Base-by-base conservation (phyloP, 768 basidiomycete species). In the Daedalea quercina region DNA sequence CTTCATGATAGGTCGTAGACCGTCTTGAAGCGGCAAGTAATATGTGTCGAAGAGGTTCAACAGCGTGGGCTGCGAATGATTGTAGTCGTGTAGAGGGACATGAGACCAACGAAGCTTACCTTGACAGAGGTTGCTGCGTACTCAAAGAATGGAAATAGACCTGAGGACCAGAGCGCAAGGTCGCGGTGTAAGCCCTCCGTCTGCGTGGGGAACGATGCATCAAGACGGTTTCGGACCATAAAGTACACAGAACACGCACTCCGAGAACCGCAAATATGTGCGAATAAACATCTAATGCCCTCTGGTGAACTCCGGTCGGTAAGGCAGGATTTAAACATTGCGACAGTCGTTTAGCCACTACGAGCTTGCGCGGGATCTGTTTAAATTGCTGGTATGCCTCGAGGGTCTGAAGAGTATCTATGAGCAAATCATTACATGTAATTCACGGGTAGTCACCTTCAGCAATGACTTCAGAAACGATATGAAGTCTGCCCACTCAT, bases 401-500 rank as follows among this genome's bases (percentile, higher is more conserved):
- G 45, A 97, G 83, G 3, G 94, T 91, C 93, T 48, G 20, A 25
- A 3, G n/a, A 17, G 8, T 26, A 53, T 19, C 20, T n/a, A 15
- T 52, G 50, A 50, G 22, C n/a, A n/a, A n/a, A n/a, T 7, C n/a
- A 37, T 41, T 9, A 25, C n/a, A 13, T 20, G 24, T 31, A 26
- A 26, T 33, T 46, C 13, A 49, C 43, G 25, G 22, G 1, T 31
- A 42, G 15, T 51, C 23, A 90, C 93, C 78, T 96, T 96, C 54
- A 95, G 79, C 55, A 96, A 70, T 60, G 94, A 88, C 65, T 94
- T 94, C 67, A 99, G 69, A 71, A 98, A 99, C 37, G 94, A 87
- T 65, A 96, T 98, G 67, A 94, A 98, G 72, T 99, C 96, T 54
- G 96, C 94, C 96, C 96, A 99, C 73, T 99, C 96, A 53, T 95